Percentiles rank a stretch among this genome's conserved stretches.
phyloP scores from a whole-genome alignment of 345 rosid species.

The Euphorbia lathyris region DNA sequence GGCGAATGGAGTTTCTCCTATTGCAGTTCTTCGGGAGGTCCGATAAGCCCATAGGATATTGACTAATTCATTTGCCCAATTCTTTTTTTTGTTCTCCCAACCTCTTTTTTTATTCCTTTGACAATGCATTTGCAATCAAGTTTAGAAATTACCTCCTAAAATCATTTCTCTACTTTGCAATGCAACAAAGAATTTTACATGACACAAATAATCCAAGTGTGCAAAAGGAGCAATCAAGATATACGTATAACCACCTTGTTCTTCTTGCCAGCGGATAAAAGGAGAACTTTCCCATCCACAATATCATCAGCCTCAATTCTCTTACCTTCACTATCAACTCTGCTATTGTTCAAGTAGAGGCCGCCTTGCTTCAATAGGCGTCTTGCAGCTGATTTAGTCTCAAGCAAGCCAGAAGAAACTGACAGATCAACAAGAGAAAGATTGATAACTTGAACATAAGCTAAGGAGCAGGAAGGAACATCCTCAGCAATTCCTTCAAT shows the following conservation, averaged over 20 bases:
- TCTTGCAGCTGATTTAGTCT: conserved; percentile 78
- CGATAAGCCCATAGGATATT: no score
- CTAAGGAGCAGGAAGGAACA: conserved; percentile 74
- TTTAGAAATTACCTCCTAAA: no score
- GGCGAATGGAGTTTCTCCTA: no score
- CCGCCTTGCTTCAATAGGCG: conserved; percentile 93
- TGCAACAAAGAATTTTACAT: conserved; percentile 1
- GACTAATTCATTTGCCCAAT: no score
- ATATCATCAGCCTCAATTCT: conserved; percentile 68
- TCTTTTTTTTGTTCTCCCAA: no score
- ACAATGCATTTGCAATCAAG: no score
- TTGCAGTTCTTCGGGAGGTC: no score
- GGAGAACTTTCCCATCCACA: conserved; percentile 83
- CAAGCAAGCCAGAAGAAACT: conserved; percentile 72
- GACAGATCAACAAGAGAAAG: conserved; percentile 62
- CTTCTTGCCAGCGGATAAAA: conserved; percentile 92
- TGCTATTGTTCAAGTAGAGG: conserved; percentile 76
- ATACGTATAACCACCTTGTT: conserved; percentile 83
- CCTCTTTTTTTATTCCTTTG: no score
- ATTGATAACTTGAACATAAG: conserved; percentile 52
- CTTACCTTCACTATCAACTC: conserved; percentile 70
- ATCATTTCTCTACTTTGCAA: neutral
- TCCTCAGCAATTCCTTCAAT: conserved; percentile 85
- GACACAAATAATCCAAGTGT: neutral
- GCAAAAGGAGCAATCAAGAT: conserved; percentile 35